Evolutionary conservation across 2,329 filamentous ascomycete genomes (phyloP).

Genomic region (Aplosporella prunicola): DNA sequence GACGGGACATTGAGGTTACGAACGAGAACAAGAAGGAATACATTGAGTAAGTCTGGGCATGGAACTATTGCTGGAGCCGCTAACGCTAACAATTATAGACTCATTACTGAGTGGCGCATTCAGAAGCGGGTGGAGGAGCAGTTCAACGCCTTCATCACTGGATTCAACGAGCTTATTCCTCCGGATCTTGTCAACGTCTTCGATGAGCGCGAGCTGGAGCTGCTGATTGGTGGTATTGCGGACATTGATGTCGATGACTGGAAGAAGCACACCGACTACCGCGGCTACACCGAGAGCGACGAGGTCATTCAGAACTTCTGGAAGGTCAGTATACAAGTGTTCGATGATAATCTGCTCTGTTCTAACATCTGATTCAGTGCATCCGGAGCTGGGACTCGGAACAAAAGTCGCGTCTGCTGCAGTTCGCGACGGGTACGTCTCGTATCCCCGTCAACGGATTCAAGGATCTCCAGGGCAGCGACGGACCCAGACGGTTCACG

Average conservation of each 20-base stretch:
- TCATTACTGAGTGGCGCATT: constrained; percentile 99
- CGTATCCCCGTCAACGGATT: constrained; percentile 98
- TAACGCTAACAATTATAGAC: constrained; percentile 31
- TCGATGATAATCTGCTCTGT: constrained; percentile 1
- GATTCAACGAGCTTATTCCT: constrained; percentile 95
- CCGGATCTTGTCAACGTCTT: constrained; percentile 97
- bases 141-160: constrained; percentile 94
- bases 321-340: constrained; percentile 56
- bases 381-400: constrained; percentile 96
- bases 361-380: constrained; percentile 37
- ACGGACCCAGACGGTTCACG: constrained; percentile 89
- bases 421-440: constrained; percentile 95
- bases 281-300: constrained; percentile 94
- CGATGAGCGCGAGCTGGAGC: constrained; percentile 90
- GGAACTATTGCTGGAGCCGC: no score
- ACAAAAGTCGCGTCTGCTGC: constrained; percentile 89
- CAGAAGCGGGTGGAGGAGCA: constrained; percentile 97
- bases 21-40: constrained; percentile 99
- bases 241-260: constrained; percentile 99
- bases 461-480: constrained; percentile 95
- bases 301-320: constrained; percentile 98
- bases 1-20: constrained; percentile 87
- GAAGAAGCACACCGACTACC: constrained; percentile 99
- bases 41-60: constrained; percentile 73
- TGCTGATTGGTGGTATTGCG: constrained; percentile 97